These are phyloP conservation scores for Sphaceloma murrayae DNA, from an alignment of 2,329 filamentous ascomycete genomes.

Conservation along the genomic window DNA sequence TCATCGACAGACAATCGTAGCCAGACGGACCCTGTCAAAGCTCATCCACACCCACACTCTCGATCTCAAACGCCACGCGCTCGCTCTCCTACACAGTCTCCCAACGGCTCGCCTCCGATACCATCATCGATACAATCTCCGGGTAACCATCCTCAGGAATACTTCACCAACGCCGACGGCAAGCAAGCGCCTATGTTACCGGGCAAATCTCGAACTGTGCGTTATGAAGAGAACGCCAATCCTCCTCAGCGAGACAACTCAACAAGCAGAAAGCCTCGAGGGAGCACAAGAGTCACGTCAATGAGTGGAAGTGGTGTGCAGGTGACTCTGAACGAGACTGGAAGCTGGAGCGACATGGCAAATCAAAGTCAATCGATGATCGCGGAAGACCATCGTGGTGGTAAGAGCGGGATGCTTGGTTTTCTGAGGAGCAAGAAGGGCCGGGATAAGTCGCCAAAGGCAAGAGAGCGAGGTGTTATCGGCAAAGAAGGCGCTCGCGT, in stretches of 20 bases:
- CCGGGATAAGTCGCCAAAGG: slow-evolving; percentile 83
- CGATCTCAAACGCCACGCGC: slow-evolving; percentile 32
- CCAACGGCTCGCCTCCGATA: slow-evolving; percentile 40
- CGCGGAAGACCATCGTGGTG: slow-evolving; percentile 45
- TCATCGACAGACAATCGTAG: slow-evolving; percentile 4
- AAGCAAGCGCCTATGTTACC: slow-evolving; percentile 13
- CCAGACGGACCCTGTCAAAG: slow-evolving; percentile 1
- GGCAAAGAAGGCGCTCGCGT: slow-evolving; percentile 85
- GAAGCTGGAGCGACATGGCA: slow-evolving; percentile 85
- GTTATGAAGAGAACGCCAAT: slow-evolving; percentile 24
- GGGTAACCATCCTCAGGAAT: slow-evolving; percentile 19
- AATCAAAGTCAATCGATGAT: slow-evolving; percentile 67
- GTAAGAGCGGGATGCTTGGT: slow-evolving; percentile 75
- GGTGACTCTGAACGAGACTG: slow-evolving; percentile 79
- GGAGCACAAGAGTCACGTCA: slow-evolving; percentile 61
- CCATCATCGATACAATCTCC: slow-evolving; percentile 21
- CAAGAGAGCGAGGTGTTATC: slow-evolving; percentile 69
- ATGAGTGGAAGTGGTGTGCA: slow-evolving; percentile 71
- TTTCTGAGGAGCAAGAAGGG: slow-evolving; percentile 87
- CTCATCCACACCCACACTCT: slow-evolving; percentile 23
- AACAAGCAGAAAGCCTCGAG: slow-evolving; percentile 40
- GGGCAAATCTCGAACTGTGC: slow-evolving; percentile 23
- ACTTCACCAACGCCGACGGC: slow-evolving; percentile 21
- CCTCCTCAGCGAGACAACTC: slow-evolving; percentile 23
- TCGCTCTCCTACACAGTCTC: slow-evolving; percentile 39